Evolutionary conservation across 169 alveolate genomes (phyloP).

Genomic region (Plasmodium knowlesi): DNA sequence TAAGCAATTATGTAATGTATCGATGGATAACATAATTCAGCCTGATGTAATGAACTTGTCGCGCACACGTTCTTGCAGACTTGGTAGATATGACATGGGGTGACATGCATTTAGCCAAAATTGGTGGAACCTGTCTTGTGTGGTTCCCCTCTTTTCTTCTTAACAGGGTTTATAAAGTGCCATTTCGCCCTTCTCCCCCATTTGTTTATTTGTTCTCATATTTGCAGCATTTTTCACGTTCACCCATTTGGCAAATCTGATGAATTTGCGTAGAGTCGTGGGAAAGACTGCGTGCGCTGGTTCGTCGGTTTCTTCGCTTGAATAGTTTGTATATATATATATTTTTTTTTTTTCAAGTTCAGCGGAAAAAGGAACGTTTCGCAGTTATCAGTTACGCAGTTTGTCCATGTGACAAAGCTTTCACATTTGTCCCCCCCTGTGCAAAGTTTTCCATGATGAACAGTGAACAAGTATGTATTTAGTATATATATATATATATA

Average conservation of each 20-base stretch:
- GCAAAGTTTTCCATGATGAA: background rate
- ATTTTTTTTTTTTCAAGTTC: background rate
- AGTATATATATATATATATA: background rate
- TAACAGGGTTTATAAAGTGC: background rate
- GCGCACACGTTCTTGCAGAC: slow-evolving; percentile 61
- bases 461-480: background rate
- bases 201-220: background rate
- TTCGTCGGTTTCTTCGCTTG: background rate
- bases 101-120: background rate
- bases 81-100: slow-evolving; percentile 9
- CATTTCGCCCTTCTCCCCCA: background rate
- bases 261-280: background rate
- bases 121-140: background rate
- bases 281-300: background rate
- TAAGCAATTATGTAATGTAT: slow-evolving; percentile 41
- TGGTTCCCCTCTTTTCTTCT: background rate
- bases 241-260: background rate
- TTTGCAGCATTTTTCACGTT: background rate
- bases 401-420: background rate
- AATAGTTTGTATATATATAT: background rate
- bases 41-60: background rate
- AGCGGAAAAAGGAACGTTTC: background rate
- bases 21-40: slow-evolving; percentile 59
- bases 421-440: background rate
- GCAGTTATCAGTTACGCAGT: background rate